phyloP scores from a whole-genome alignment of 2,329 filamentous ascomycete genomes.

The Xenosphaeropsis pyriputrescens region DNA sequence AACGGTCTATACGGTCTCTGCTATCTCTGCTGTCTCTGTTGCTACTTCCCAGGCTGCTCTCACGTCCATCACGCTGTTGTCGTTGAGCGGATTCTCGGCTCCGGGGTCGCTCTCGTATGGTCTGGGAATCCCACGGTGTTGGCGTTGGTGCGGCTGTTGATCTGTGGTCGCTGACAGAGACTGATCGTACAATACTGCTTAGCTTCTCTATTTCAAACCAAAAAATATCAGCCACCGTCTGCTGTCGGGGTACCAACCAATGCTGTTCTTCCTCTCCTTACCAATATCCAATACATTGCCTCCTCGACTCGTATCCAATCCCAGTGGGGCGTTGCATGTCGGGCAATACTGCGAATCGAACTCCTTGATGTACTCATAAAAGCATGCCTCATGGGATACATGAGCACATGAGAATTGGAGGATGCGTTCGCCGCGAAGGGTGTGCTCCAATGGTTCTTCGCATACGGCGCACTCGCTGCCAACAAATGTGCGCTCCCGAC shows the following conservation, averaged over 20 bases:
- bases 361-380: conserved; percentile 96
- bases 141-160: conserved; percentile 39
- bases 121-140: conserved; percentile 52
- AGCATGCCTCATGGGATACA: conserved; percentile 94
- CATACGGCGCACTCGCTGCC: conserved; percentile 92
- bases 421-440: conserved; percentile 81
- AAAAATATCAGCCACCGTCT: conserved; percentile 9
- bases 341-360: conserved; percentile 91
- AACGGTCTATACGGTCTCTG: conserved; percentile 31
- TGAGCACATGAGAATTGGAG: conserved; percentile 95
- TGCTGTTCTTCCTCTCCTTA: conserved; percentile 24
- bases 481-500: conserved; percentile 87
- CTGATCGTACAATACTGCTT: conserved; percentile 79
- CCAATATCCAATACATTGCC: conserved; percentile 85
- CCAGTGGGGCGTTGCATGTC: conserved; percentile 80
- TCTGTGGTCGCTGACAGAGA: conserved; percentile 45
- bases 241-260: conserved; percentile 16
- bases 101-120: conserved; percentile 36
- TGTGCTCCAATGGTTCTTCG: conserved; percentile 93
- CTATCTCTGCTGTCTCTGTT: conserved; percentile 23
- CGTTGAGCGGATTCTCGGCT: conserved; percentile 26
- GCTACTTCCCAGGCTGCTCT: conserved; percentile 17
- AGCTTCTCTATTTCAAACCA: conserved; percentile 59
- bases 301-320: conserved; percentile 79
- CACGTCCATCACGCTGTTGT: conserved; percentile 16